These are phyloP conservation scores for Collybia nuda DNA, from an alignment of 768 basidiomycete species.

Conservation along the genomic window DNA sequence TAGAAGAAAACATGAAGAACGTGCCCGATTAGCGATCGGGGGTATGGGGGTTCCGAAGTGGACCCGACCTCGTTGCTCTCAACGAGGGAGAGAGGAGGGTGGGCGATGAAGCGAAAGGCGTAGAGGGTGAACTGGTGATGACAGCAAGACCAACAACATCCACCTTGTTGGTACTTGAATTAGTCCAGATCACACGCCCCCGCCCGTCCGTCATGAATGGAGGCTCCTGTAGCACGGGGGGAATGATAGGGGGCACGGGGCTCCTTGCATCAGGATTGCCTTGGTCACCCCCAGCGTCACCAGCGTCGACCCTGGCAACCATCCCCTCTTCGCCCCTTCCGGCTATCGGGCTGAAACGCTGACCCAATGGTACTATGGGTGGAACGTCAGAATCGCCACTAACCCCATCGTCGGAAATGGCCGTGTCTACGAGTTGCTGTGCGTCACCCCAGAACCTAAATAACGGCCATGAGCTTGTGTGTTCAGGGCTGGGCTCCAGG, in stretches of 20 bases:
- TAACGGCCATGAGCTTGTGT: constrained; percentile 1
- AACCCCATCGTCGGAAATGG: neutral
- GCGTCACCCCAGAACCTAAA: neutral
- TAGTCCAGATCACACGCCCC: constrained; percentile 55
- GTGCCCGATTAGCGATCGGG: constrained; percentile 24
- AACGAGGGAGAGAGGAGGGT: constrained; percentile 9
- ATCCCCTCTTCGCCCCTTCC: constrained; percentile 7
- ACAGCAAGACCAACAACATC: constrained; percentile 6
- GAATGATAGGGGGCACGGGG: neutral
- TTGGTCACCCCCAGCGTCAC: neutral
- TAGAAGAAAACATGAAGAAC: constrained; percentile 21
- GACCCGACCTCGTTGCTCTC: constrained; percentile 10
- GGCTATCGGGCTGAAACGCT: constrained; percentile 12
- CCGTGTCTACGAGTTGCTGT: neutral
- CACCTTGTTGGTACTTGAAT: constrained; percentile 11
- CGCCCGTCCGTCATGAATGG: constrained; percentile 67
- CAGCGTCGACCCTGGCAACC: constrained; percentile 4
- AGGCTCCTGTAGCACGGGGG: constrained; percentile 27
- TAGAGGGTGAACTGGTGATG: neutral
- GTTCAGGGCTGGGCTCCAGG: neutral
- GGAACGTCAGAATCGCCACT: neutral
- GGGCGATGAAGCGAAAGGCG: neutral
- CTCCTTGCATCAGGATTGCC: neutral
- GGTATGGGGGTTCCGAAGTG: neutral
- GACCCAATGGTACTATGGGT: constrained; percentile 1